Evolutionary conservation across 2,329 filamentous ascomycete genomes (phyloP).

Genomic region (Knoxdaviesia proteae): DNA sequence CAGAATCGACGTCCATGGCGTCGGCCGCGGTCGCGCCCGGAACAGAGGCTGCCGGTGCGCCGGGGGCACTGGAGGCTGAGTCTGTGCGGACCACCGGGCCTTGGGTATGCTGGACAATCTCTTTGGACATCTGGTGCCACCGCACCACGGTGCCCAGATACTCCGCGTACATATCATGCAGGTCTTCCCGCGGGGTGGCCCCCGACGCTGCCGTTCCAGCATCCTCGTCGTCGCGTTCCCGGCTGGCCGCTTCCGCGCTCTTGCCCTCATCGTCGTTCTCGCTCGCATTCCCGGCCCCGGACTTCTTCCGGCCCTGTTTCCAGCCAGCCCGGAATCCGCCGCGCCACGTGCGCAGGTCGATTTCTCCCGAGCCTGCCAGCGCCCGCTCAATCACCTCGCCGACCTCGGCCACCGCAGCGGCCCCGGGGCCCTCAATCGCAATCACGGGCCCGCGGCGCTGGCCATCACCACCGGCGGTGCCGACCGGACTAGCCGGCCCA

Average conservation of each 20-base stretch:
- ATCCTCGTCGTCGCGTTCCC: constrained; percentile 5
- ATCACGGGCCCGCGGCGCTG: constrained; percentile 52
- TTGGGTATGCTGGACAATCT: constrained; percentile 36
- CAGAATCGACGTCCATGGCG: too few species aligned
- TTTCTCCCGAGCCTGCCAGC: constrained; percentile 24
- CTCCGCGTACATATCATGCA: constrained; percentile 23
- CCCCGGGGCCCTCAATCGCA: constrained; percentile 57
- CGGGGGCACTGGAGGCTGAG: too few species aligned
- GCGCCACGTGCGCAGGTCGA: constrained; percentile 22
- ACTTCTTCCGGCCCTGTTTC: too few species aligned
- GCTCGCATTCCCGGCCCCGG: too few species aligned
- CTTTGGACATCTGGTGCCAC: constrained; percentile 57
- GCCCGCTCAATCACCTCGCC: constrained; percentile 45
- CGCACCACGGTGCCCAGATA: constrained; percentile 47
- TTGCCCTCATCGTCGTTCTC: background rate
- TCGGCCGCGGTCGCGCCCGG: too few species aligned
- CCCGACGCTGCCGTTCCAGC: background rate
- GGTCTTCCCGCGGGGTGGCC: constrained; percentile 2
- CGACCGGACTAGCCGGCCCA: constrained; percentile 14
- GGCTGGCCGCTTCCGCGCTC: background rate
- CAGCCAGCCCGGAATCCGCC: constrained; percentile 9
- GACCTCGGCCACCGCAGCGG: constrained; percentile 27
- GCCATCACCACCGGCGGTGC: constrained; percentile 14
- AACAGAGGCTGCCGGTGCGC: too few species aligned
- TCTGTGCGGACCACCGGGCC: too few species aligned